Percentiles rank a stretch among this genome's conserved stretches.
Evolutionary conservation across 345 rosid genomes (phyloP).

Genomic region (Salix caprea): DNA sequence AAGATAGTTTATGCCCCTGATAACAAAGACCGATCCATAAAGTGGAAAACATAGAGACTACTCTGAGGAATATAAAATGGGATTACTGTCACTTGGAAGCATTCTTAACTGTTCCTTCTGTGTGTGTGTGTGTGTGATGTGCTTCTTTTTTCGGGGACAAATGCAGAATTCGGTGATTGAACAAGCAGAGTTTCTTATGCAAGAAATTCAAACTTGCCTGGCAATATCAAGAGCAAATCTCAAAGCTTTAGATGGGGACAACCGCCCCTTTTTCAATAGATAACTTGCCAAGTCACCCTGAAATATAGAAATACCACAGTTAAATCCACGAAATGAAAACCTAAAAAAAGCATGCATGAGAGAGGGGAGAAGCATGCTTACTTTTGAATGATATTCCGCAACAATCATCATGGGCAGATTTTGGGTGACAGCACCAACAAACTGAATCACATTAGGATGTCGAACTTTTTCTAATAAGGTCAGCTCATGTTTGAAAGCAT

Average conservation of each 20-base stretch:
- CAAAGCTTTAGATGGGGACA: conserved; percentile 70
- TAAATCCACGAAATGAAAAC: neutral
- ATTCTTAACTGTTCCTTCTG: neutral
- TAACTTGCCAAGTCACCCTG: conserved; percentile 86
- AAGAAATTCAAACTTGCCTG: conserved; percentile 46
- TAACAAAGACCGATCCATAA: conserved; percentile 30
- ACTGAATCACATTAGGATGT: conserved; percentile 96
- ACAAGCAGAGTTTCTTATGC: neutral
- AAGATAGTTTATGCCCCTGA: conserved; percentile 60
- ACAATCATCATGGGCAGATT: conserved; percentile 97
- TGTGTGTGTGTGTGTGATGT: neutral
- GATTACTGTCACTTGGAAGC: neutral
- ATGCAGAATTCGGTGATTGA: neutral
- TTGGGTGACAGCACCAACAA: conserved; percentile 99
- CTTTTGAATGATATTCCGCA: conserved; percentile 74
- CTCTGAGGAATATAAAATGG: neutral
- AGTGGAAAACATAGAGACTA: neutral
- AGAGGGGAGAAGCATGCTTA: conserved; percentile 32
- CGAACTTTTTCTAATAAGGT: conserved; percentile 79
- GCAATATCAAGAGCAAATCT: conserved; percentile 89
- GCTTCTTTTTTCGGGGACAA: neutral
- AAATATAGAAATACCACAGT: conserved; percentile 11
- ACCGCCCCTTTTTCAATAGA: conserved; percentile 86
- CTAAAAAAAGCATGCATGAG: neutral
- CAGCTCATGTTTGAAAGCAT: conserved; percentile 76